These are phyloP conservation scores for Trichoderma harzianum DNA, from an alignment of 2,329 filamentous ascomycete species.

Conservation along the genomic window DNA sequence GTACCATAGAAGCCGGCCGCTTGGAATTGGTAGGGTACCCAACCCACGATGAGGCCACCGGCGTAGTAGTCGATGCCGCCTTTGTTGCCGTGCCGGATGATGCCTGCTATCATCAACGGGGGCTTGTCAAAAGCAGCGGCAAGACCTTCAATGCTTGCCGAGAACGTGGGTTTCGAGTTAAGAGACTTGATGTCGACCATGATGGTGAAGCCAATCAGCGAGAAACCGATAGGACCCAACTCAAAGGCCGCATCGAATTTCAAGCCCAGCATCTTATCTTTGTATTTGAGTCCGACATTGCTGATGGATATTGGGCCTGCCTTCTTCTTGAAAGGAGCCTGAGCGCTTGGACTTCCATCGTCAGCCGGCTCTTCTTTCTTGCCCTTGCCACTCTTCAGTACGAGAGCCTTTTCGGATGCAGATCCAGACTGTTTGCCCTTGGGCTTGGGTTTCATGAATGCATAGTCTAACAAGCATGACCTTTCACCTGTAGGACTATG, in stretches of 20 bases:
- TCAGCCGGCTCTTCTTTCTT: background rate
- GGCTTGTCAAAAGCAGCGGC: background rate
- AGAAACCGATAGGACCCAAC: background rate
- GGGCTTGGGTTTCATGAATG: background rate
- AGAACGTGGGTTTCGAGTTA: background rate
- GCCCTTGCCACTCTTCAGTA: background rate
- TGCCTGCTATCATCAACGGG: background rate
- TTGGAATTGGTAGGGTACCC: background rate
- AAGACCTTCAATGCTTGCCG: background rate
- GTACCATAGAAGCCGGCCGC: background rate
- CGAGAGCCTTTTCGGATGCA: background rate
- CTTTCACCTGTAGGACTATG: background rate
- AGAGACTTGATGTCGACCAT: background rate
- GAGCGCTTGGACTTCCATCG: background rate
- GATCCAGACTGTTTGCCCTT: background rate
- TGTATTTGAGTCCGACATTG: background rate
- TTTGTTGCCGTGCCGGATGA: background rate
- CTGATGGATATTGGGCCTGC: background rate
- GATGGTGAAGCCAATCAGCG: background rate
- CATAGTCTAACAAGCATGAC: background rate
- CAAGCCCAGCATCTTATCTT: background rate
- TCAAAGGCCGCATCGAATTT: background rate
- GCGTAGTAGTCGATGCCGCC: background rate
- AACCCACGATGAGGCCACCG: background rate
- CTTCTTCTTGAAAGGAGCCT: background rate